phyloP scores from a whole-genome alignment of 139 green algal species.

The Chlamydomonas sp. region DNA sequence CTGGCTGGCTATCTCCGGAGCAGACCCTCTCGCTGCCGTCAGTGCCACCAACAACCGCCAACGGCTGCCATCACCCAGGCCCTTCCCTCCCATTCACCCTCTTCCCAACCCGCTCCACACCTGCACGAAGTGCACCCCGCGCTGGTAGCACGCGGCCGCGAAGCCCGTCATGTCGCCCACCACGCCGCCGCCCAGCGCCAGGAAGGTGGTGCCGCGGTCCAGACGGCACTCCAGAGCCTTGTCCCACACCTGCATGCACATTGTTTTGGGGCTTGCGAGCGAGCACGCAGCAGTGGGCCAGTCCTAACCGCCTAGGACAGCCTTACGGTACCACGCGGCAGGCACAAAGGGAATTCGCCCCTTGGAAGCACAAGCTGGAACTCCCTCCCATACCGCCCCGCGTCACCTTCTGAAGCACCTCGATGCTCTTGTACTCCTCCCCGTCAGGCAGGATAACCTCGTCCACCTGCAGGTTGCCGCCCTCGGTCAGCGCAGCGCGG shows the following conservation, averaged over 20 bases:
- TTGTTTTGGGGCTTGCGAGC: background rate
- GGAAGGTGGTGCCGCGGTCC: constrained; percentile 92
- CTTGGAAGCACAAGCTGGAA: no score
- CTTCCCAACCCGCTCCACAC: constrained; percentile 30
- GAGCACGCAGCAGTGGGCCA: background rate
- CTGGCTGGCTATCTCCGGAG: no score
- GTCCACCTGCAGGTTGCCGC: constrained; percentile 77
- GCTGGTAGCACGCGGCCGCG: constrained; percentile 94
- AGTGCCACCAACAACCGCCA: background rate
- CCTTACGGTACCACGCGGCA: background rate
- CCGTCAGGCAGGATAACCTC: constrained; percentile 92
- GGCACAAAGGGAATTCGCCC: background rate
- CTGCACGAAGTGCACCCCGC: constrained; percentile 98
- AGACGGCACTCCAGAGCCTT: constrained; percentile 86
- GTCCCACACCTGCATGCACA: constrained; percentile 74
- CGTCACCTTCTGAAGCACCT: constrained; percentile 80
- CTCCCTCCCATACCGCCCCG: background rate
- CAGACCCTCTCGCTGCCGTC: background rate
- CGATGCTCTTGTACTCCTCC: constrained; percentile 95
- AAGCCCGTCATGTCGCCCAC: constrained; percentile 99
- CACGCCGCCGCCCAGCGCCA: constrained; percentile 97
- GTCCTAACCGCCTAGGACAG: background rate
- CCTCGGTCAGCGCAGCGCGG: constrained; percentile 49
- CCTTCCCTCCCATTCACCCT: background rate
- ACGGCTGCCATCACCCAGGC: no score